Conservation (phyloP, 1,284 basidiomycete genomes). For the Ceratobasidium sp. region DNA sequence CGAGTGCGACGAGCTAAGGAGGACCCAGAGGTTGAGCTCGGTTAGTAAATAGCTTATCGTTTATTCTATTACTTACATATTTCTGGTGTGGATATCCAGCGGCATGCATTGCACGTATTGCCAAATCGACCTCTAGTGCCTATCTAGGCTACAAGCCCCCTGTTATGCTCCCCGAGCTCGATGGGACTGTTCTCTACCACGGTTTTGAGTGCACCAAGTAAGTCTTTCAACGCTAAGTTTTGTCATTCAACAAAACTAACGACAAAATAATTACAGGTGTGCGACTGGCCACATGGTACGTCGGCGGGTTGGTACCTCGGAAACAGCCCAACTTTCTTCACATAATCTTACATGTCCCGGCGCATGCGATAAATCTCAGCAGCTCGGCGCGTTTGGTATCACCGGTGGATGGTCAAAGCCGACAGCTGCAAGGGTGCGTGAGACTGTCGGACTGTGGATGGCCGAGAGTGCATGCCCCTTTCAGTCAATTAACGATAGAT, state of each 20-base stretch:
- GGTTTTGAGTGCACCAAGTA: constrained; percentile 2
- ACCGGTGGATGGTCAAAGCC: neutral
- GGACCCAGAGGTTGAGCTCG: neutral
- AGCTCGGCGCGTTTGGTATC: neutral
- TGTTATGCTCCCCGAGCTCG: neutral
- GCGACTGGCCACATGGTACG: neutral
- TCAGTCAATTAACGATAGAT: neutral
- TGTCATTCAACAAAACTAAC: neutral
- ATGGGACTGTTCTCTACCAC: neutral
- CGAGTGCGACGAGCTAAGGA: neutral
- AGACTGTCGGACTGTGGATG: neutral
- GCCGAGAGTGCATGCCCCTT: neutral
- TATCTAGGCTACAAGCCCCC: neutral
- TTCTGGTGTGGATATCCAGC: no score
- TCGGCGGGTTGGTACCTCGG: neutral
- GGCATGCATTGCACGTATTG: neutral
- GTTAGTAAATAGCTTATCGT: neutral
- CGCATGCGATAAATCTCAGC: neutral
- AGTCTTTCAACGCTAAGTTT: neutral
- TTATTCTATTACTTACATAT: neutral
- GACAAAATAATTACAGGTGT: no score
- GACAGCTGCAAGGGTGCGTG: neutral
- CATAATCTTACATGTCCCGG: neutral
- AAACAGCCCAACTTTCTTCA: neutral
- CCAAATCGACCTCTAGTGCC: neutral